Evolutionary conservation across 768 basidiomycete species (phyloP).

Genomic region (Hirschioporus abietinus): DNA sequence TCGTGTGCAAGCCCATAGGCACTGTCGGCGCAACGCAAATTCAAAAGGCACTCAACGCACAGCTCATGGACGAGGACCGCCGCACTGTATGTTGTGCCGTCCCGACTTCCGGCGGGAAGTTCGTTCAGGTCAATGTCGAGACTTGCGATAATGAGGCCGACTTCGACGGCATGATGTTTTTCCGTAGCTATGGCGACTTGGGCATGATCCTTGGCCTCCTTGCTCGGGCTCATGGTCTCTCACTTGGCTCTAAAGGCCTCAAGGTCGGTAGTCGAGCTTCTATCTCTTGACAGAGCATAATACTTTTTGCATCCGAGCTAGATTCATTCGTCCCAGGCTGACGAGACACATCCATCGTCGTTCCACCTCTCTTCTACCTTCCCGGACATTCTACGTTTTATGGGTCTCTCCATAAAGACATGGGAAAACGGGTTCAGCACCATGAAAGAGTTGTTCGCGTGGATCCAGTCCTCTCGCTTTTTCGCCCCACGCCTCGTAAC

Average conservation of each 20-base stretch:
- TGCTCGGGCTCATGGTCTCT: slow-evolving; percentile 44
- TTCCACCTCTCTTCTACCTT: slow-evolving; percentile 48
- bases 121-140: slow-evolving; percentile 60
- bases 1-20: slow-evolving; percentile 43
- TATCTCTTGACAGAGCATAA: neutral
- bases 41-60: slow-evolving; percentile 41
- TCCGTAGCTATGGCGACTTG: slow-evolving; percentile 64
- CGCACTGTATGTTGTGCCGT: slow-evolving; percentile 63
- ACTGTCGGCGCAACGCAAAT: slow-evolving; percentile 15
- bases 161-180: slow-evolving; percentile 47
- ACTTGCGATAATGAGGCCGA: slow-evolving; percentile 47
- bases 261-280: slow-evolving; percentile 35
- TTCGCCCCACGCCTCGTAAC: slow-evolving; percentile 40
- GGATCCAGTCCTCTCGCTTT: slow-evolving; percentile 49
- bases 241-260: slow-evolving; percentile 49
- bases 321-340: neutral
- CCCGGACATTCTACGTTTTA: slow-evolving; percentile 47
- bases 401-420: slow-evolving; percentile 48
- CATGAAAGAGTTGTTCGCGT: slow-evolving; percentile 49
- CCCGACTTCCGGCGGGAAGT: slow-evolving; percentile 32
- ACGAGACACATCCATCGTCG: slow-evolving; percentile 29
- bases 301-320: neutral
- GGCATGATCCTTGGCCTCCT: slow-evolving; percentile 64
- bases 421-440: slow-evolving; percentile 53
- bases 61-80: slow-evolving; percentile 41